phyloP scores from a whole-genome alignment of 2,329 filamentous ascomycete genomes.

The Incumbomyces delicatus region DNA sequence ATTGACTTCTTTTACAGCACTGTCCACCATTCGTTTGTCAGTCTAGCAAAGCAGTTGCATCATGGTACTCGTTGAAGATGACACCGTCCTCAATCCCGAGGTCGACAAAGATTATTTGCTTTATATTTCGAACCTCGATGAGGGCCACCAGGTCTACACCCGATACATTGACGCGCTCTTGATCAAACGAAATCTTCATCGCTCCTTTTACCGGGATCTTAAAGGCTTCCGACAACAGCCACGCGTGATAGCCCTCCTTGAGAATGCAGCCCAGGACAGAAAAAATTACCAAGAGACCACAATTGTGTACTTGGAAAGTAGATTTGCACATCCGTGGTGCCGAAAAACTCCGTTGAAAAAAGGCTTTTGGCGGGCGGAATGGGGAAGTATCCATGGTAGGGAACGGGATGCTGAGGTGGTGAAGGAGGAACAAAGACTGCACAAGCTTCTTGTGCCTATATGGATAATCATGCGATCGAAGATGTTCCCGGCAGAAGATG shows the following conservation, averaged over 20 bases:
- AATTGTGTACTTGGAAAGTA: conserved; percentile 11
- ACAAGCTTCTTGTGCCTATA: conserved; percentile 20
- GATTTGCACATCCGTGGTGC: conserved; percentile 21
- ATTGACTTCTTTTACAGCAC: no score
- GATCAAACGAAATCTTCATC: conserved; percentile 14
- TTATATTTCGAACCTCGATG: conserved; percentile 16
- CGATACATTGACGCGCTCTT: conserved; percentile 19
- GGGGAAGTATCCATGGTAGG: conserved; percentile 8
- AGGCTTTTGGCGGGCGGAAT: conserved; percentile 8
- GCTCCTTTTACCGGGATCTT: conserved; percentile 16
- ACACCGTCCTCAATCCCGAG: conserved; percentile 5
- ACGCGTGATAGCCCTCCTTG: conserved; percentile 8
- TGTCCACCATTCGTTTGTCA: no score
- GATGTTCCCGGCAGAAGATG: conserved; percentile 17
- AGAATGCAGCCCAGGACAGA: not conserved
- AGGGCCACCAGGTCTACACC: conserved; percentile 13
- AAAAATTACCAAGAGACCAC: conserved; percentile 13
- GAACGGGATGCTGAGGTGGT: conserved; percentile 9
- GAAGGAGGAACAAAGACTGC: conserved; percentile 18
- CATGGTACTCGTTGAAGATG: conserved; percentile 6
- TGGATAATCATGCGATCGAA: conserved; percentile 18
- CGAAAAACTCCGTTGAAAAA: conserved; percentile 8
- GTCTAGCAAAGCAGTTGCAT: not conserved
- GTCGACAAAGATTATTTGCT: conserved; percentile 8
- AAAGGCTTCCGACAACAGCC: conserved; percentile 18